Evolutionary conservation across 140 eudicot genomes (phyloP).

Genomic region (Cichorium intybus): DNA sequence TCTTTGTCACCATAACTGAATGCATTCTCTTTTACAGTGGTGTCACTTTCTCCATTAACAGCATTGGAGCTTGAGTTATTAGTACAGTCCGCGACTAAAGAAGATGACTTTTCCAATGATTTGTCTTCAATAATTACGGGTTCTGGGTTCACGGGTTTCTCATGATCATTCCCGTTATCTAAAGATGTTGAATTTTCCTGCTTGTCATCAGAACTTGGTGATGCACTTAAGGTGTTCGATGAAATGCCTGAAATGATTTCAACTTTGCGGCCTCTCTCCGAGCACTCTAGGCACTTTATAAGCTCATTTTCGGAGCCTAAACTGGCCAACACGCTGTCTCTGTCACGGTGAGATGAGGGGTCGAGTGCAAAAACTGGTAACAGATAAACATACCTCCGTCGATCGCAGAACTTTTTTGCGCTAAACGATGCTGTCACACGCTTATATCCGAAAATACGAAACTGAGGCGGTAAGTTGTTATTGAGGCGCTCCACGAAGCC

Average conservation of each 20-base stretch:
- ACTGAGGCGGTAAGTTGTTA: conserved; percentile 46
- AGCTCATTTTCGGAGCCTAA: conserved; percentile 72
- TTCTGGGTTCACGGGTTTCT: neutral
- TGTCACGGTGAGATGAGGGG: conserved; percentile 59
- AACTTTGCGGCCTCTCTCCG: conserved; percentile 76
- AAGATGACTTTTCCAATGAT: neutral
- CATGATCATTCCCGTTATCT: neutral
- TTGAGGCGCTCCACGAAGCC: conserved; percentile 67
- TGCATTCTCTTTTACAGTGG: conserved; percentile 27
- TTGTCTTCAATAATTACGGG: conserved; percentile 1
- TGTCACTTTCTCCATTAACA: conserved; percentile 16
- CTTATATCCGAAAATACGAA: conserved; percentile 76
- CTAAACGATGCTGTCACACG: conserved; percentile 62
- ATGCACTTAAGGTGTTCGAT: conserved; percentile 27
- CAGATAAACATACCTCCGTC: conserved; percentile 87
- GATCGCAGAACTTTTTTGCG: conserved; percentile 85
- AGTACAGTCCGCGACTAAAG: conserved; percentile 2
- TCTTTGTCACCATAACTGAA: conserved; percentile 58
- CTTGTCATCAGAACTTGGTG: neutral
- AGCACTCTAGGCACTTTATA: conserved; percentile 73
- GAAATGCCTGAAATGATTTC: conserved; percentile 39
- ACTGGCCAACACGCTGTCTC: conserved; percentile 88
- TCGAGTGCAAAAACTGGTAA: conserved; percentile 83
- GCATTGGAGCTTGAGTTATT: neutral
- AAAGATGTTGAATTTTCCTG: neutral